Conservation (phyloP, 139 green algal genomes). For the Chlorella sp. region DNA sequence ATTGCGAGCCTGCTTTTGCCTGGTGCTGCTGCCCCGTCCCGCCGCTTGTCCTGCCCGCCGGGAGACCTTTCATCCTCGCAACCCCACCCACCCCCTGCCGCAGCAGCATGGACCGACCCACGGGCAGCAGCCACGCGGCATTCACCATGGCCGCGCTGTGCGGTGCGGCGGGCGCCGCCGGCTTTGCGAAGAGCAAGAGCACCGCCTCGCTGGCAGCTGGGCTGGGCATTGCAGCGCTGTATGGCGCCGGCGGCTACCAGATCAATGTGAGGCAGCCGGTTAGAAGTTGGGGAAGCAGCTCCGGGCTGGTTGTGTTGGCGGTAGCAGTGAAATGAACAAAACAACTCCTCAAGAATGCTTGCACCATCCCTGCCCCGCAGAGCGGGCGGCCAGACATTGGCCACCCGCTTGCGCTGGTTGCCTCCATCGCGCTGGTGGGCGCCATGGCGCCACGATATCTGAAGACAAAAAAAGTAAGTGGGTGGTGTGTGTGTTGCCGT, state of each 20-base stretch:
- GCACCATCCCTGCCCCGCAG: too few species aligned
- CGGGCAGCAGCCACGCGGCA: conserved; percentile 26
- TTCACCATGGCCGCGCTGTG: conserved; percentile 23
- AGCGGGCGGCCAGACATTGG: conserved; percentile 23
- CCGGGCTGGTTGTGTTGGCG: too few species aligned
- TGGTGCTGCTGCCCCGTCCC: neutral
- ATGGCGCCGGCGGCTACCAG: conserved; percentile 3
- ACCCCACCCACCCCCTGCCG: neutral
- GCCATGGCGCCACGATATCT: conserved; percentile 28
- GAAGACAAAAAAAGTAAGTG: neutral
- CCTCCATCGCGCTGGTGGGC: conserved; percentile 22
- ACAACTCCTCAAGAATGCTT: too few species aligned
- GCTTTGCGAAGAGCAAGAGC: neutral
- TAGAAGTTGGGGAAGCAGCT: too few species aligned
- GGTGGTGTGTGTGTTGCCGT: neutral
- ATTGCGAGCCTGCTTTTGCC: neutral
- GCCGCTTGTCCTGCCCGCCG: neutral
- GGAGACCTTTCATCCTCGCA: neutral
- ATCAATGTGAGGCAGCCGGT: conserved; percentile 37
- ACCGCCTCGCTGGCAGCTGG: conserved; percentile 19
- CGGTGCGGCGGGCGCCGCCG: neutral
- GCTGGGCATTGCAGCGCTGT: conserved; percentile 32
- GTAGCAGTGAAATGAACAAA: too few species aligned
- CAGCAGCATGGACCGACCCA: conserved; percentile 23
- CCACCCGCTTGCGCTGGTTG: conserved; percentile 19